A percentile compares a stretch with the other conserved stretches of the same genome.
Conservation (phyloP, 1,284 basidiomycete species). For the Porodaedalea pini region DNA sequence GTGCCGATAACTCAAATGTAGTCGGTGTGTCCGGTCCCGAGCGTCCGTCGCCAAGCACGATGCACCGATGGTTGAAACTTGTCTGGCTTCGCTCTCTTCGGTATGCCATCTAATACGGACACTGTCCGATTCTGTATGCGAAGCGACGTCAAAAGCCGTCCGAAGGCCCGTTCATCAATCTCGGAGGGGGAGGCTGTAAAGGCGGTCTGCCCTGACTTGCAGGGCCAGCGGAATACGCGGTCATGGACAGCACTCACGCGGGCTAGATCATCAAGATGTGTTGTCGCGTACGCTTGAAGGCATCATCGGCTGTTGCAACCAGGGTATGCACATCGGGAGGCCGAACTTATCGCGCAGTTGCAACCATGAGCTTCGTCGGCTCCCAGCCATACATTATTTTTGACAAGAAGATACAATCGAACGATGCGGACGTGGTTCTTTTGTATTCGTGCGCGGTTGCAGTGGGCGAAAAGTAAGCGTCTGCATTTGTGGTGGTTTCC, state of each 20-base stretch:
- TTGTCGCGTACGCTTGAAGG: too few species aligned
- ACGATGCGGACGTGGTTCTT: not conserved
- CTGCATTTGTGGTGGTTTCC: not conserved
- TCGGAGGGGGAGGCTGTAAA: not conserved
- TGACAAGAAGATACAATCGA: not conserved
- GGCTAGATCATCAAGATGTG: not conserved
- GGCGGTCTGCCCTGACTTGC: not conserved
- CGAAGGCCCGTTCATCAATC: not conserved
- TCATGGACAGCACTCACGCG: not conserved
- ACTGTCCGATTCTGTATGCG: not conserved
- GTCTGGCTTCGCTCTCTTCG: not conserved
- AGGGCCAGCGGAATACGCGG: not conserved
- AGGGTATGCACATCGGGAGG: not conserved
- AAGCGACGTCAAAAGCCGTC: not conserved
- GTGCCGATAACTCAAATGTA: not conserved
- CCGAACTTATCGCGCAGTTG: not conserved
- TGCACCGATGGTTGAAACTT: not conserved
- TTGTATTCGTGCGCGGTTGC: not conserved
- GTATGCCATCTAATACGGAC: not conserved
- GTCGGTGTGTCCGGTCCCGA: not conserved
- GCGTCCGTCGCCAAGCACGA: not conserved
- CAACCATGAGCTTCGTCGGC: not conserved
- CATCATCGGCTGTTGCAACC: not conserved
- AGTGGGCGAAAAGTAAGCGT: not conserved
- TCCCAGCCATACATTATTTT: not conserved